Conservation (phyloP, 306 rosid species). For the Glycyrrhiza uralensis region DNA sequence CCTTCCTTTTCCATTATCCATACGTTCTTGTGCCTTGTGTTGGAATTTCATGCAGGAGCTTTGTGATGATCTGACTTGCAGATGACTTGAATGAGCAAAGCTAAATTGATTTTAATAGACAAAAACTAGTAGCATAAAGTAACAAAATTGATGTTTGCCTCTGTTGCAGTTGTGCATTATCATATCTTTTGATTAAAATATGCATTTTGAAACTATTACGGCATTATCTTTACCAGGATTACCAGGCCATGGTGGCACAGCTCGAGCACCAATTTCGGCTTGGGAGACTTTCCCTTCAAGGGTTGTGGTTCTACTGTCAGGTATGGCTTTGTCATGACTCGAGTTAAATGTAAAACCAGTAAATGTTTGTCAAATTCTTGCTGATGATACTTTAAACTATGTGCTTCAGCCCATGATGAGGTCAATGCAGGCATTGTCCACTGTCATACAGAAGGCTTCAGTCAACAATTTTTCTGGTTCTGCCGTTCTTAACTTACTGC, state of each 20-base stretch:
- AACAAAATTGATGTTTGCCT: neutral
- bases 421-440: slow-evolving; percentile 78
- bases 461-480: slow-evolving; percentile 76
- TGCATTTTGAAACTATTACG: slow-evolving; percentile 16
- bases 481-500: slow-evolving; percentile 89
- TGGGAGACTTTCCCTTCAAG: slow-evolving; percentile 92
- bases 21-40: neutral
- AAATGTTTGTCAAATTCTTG: slow-evolving; percentile 22
- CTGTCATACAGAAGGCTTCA: slow-evolving; percentile 80
- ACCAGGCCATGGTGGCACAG: slow-evolving; percentile 96
- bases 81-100: neutral
- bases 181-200: slow-evolving; percentile 10
- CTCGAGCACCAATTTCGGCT: slow-evolving; percentile 95
- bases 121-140: slow-evolving; percentile 7
- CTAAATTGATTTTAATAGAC: slow-evolving; percentile 7
- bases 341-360: slow-evolving; percentile 6
- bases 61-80: neutral
- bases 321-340: slow-evolving; percentile 39
- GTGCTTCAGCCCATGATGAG: slow-evolving; percentile 87
- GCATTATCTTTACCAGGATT: slow-evolving; percentile 59
- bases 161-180: slow-evolving; percentile 4
- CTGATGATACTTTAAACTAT: slow-evolving; percentile 22
- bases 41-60: neutral
- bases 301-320: slow-evolving; percentile 99
- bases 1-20: neutral